Conservation (phyloP, 2,329 filamentous ascomycete species). For the Cercospora citrullina region DNA sequence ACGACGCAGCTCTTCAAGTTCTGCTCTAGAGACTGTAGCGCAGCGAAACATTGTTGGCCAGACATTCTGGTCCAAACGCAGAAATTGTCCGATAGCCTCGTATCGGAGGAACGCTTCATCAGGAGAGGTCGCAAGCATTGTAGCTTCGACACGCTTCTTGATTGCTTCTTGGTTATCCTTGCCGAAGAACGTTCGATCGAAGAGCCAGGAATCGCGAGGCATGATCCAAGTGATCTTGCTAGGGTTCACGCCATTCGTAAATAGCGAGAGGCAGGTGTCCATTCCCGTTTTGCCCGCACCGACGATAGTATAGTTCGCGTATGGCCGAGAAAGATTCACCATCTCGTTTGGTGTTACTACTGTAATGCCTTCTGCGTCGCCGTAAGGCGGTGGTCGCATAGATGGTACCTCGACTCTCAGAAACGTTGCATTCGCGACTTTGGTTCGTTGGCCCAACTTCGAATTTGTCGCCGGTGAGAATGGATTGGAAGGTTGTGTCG, state of each 20-base stretch:
- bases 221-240: conserved; percentile 28
- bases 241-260: conserved; percentile 17
- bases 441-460: conserved; percentile 15
- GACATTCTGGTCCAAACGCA: conserved; percentile 14
- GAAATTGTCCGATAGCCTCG: conserved; percentile 6
- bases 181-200: conserved; percentile 21
- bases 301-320: conserved; percentile 23
- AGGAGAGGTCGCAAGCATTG: conserved; percentile 16
- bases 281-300: conserved; percentile 29
- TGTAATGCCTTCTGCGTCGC: conserved; percentile 11
- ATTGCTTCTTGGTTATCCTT: background rate
- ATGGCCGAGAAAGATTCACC: conserved; percentile 8
- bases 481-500: conserved; percentile 18
- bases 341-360: conserved; percentile 22
- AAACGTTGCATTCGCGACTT: conserved; percentile 27
- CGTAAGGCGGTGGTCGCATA: conserved; percentile 23
- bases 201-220: conserved; percentile 25
- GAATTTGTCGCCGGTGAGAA: conserved; percentile 18
- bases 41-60: conserved; percentile 25
- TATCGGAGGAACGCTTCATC: conserved; percentile 17
- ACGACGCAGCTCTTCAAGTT: conserved; percentile 21
- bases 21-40: conserved; percentile 22
- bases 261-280: conserved; percentile 26
- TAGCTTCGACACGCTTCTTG: background rate
- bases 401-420: conserved; percentile 24